Base-by-base conservation (phyloP, 495 filamentous ascomycete species). In the Neurospora intermedia region DNA sequence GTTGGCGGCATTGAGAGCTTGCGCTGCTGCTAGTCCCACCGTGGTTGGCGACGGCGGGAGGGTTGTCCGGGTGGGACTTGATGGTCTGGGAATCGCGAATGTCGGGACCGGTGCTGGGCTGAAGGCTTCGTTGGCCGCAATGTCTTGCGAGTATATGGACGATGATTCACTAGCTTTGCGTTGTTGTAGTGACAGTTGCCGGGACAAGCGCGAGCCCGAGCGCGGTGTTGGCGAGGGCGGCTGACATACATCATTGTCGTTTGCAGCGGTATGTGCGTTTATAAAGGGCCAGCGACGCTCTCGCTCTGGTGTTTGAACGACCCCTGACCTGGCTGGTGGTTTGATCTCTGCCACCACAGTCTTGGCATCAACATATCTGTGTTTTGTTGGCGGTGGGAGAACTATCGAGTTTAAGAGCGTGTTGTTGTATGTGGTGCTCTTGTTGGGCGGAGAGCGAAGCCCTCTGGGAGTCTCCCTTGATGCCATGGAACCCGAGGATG, bases 111-210 rank as follows among this genome's bases (percentile, higher is more conserved):
- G 15, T 62, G 54, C 54, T 0, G 54, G 54, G 54, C 54, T 62
- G 54, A 62, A 62, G 7, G 54, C 54, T 62, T 62, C 23, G 66
- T 43, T 16, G 38, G 23, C 43, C 5, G 75, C 40, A 43, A 72
- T 10, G 35, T 77, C 76, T 41, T 76, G 74, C 16, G 78, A 79
- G 70, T 79, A 80, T 59, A 79, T 40, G 1, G 77, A 80, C 0
- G 77, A 79, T 8, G 78, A 73, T 70, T 72, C 69, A 71, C 77
- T 78, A 54, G 45, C 13, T 20, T 35, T 70, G 13, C 71, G 72
- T 31, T 74, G 23, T 23, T 59, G 69, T 31, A 45, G 6, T 7
- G 27, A 62, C 54, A 27, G 8, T 15, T 62, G 54, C 11, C 54
- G 54, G 27, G 54, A 62, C 13, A 62, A 16, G 54, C 27, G 27